phyloP scores from a whole-genome alignment of 441 rosid species.

The Gossypium trilobum region DNA sequence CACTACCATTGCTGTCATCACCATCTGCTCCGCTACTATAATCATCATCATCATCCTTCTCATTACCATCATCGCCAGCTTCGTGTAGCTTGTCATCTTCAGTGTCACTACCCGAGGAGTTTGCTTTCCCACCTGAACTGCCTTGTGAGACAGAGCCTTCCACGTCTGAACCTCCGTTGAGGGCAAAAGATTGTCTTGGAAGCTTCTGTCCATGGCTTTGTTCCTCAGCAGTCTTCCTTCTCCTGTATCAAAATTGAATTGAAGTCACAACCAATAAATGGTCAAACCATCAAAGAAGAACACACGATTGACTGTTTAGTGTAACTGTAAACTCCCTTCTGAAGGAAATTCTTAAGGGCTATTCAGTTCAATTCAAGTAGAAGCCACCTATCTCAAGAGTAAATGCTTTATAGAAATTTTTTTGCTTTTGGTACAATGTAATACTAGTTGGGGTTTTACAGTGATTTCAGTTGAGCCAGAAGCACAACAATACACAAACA shows the following conservation, averaged over 20 bases:
- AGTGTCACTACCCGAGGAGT: constrained; percentile 19
- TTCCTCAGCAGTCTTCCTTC: constrained; percentile 21
- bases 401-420: not conserved
- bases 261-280: constrained; percentile 10
- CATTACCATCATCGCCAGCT: constrained; percentile 7
- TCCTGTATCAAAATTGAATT: constrained; percentile 26
- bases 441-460: not conserved
- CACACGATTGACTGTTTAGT: not conserved
- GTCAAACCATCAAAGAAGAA: constrained; percentile 1
- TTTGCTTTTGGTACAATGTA: not conserved
- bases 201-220: constrained; percentile 14
- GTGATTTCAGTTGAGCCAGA: not conserved
- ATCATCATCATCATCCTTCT: constrained; percentile 19
- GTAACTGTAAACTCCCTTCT: not conserved
- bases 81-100: constrained; percentile 23
- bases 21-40: constrained; percentile 19
- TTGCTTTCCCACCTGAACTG: constrained; percentile 20
- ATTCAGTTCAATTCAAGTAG: not conserved
- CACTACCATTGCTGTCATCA: constrained; percentile 10
- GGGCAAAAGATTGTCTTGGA: constrained; percentile 14
- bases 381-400: not conserved
- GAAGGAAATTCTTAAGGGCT: not conserved
- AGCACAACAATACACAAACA: not conserved
- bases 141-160: constrained; percentile 18
- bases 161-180: constrained; percentile 16